A percentile compares a stretch with the other conserved stretches of the same genome.
Evolutionary conservation across 1,284 basidiomycete species (phyloP).

Genomic region (Cryptococcus sp.): DNA sequence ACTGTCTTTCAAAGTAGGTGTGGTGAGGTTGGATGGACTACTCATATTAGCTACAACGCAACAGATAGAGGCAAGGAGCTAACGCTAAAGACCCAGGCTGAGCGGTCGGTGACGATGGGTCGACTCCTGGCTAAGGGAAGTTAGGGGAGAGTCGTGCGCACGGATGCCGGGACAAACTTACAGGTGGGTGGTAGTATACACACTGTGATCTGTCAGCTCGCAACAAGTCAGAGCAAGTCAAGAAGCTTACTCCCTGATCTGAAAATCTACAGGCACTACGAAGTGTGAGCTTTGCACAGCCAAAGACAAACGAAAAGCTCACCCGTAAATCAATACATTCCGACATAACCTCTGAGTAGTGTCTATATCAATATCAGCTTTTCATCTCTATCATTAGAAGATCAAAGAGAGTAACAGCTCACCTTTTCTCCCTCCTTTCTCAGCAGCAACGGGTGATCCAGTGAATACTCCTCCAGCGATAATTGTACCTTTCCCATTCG

Average conservation of each 20-base stretch:
- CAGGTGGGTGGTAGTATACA: conserved; percentile 72
- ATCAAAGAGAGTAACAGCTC: background rate
- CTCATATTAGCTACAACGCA: background rate
- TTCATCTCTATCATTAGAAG: conserved; percentile 2
- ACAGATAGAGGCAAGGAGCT: background rate
- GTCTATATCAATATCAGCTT: conserved; percentile 13
- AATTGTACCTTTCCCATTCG: conserved; percentile 3
- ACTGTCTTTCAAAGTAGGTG: conserved; percentile 4
- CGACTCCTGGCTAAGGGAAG: conserved; percentile 6
- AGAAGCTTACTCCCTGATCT: conserved; percentile 60
- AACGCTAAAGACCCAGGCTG: background rate
- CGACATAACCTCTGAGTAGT: conserved; percentile 67
- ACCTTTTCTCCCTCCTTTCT: background rate
- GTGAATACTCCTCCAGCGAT: conserved; percentile 2
- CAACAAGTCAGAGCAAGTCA: conserved; percentile 5
- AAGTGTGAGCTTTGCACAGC: conserved; percentile 1
- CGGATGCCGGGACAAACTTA: conserved; percentile 45
- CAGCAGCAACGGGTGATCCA: background rate
- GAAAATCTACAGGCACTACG: conserved; percentile 73
- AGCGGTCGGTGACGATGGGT: background rate
- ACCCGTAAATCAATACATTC: conserved; percentile 85
- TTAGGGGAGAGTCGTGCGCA: background rate
- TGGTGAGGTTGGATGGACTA: background rate
- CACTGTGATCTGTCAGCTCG: conserved; percentile 47
- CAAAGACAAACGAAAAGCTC: conserved; percentile 16